These are phyloP conservation scores for Trichoderma reesei DNA, from an alignment of 495 filamentous ascomycete genomes.

Conservation along the genomic window DNA sequence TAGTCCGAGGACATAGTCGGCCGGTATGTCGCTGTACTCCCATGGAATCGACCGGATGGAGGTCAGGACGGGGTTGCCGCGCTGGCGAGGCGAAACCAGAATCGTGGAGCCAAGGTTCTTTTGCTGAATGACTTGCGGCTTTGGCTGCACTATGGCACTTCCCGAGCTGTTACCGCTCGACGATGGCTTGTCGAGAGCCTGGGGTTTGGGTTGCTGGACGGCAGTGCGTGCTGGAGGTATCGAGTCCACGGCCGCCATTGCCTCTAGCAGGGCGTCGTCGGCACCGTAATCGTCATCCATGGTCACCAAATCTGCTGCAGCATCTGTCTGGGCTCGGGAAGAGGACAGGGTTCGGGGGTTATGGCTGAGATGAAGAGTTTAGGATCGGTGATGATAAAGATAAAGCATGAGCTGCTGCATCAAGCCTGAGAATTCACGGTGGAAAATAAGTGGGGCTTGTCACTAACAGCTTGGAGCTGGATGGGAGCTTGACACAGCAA, in stretches of 20 bases:
- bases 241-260: slow-evolving; percentile 24
- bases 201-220: slow-evolving; percentile 34
- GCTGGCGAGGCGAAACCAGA: slow-evolving; percentile 73
- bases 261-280: slow-evolving; percentile 48
- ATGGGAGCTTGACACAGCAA: background rate
- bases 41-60: slow-evolving; percentile 75
- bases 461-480: background rate
- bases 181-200: slow-evolving; percentile 32
- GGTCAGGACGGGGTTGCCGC: slow-evolving; percentile 88
- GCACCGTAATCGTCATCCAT: slow-evolving; percentile 53
- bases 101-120: slow-evolving; percentile 66
- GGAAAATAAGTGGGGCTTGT: background rate
- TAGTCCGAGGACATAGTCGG: slow-evolving; percentile 80
- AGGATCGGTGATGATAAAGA: too few relatives aligned
- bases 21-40: slow-evolving; percentile 92
- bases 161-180: slow-evolving; percentile 21
- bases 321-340: background rate
- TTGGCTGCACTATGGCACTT: slow-evolving; percentile 70
- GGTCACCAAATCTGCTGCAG: background rate
- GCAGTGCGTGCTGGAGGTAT: slow-evolving; percentile 24
- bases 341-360: background rate
- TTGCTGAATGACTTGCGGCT: slow-evolving; percentile 65
- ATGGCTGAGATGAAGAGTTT: background rate
- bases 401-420: background rate
- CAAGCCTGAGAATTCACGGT: background rate